A percentile compares a stretch with the other conserved stretches of the same genome.
Evolutionary conservation across 2,329 filamentous ascomycete species (phyloP).

Genomic region (Fusarium nurragi): DNA sequence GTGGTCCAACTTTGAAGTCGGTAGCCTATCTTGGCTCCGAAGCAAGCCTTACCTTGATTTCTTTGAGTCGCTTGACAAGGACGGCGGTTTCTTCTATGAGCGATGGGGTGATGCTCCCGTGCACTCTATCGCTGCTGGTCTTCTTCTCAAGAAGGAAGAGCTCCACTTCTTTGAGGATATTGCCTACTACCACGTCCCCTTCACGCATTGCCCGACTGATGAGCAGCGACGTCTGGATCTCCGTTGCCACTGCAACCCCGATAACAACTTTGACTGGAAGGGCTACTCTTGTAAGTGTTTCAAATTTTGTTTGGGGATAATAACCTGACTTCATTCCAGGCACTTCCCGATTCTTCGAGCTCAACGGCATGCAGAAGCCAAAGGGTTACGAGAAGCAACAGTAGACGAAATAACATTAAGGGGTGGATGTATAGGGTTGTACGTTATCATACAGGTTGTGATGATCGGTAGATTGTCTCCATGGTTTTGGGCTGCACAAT

Average conservation of each 20-base stretch:
- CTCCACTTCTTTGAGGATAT: slow-evolving; percentile 99
- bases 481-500: slow-evolving; percentile 36
- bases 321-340: slow-evolving; percentile 42
- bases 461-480: slow-evolving; percentile 37
- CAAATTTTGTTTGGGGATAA: background rate
- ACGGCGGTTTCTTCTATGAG: slow-evolving; percentile 99
- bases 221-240: slow-evolving; percentile 85
- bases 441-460: slow-evolving; percentile 39
- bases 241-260: slow-evolving; percentile 93
- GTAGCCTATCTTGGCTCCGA: slow-evolving; percentile 91
- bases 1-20: slow-evolving; percentile 99
- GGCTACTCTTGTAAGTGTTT: slow-evolving; percentile 85
- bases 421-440: slow-evolving; percentile 21
- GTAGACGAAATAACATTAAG: slow-evolving; percentile 45
- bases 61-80: slow-evolving; percentile 86
- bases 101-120: slow-evolving; percentile 98
- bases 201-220: slow-evolving; percentile 95
- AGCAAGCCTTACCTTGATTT: slow-evolving; percentile 89
- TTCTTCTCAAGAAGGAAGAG: slow-evolving; percentile 91
- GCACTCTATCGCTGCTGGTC: slow-evolving; percentile 91
- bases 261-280: slow-evolving; percentile 99
- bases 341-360: slow-evolving; percentile 85
- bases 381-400: slow-evolving; percentile 82
- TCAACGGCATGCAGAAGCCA: slow-evolving; percentile 84
- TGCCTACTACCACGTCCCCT: slow-evolving; percentile 96